Evolutionary conservation across 1,139 yeast species (phyloP), one percentile per base, ranked within the genome.

Genomic region (Pichia sp.): DNA sequence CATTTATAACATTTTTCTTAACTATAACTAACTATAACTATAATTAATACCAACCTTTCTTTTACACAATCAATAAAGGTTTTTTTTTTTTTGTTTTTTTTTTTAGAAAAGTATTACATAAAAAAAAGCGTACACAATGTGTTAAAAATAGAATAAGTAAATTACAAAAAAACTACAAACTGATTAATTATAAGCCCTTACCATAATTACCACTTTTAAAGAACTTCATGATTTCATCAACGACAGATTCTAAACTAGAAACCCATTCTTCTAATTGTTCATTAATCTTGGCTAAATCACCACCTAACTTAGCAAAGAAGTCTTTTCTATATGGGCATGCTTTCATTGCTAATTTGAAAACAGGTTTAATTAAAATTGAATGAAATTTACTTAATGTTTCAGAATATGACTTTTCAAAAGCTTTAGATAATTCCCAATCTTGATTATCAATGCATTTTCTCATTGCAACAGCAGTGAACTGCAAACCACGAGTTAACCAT

Each of bases 291-390:
- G 66, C 77, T 60, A 78, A 81, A 59, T 80, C 85, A 20, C 57
- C 62, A 39, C 95, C 95, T 53, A 87, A 72, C 68, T 86, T 87
- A 46, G 63, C 79, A 57, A 86, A 87, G 58, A 87, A 85, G 57
- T 80, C 95, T 62, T 78, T 79, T 68, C 96, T 78, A 66, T 85
- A 87, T 25, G 96, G 96, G 64, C 95, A 86, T 2, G 95, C 94
- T 64, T 85, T 85, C 96, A 87, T 87, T 43, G 96, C 96, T 60
- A 88, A 72, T 71, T 84, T 85, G 74, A 87, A 88, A 46, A 87
- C 77, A 22, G 95, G 95, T 59, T 83, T 82, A 50, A 87, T 72
- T 57, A 87, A 68, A 72, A 87, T 77, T 45, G 82, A 80, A 65
- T 87, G 96, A 65, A 78, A 79, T 63, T 87, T 79, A 45, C 84